These are phyloP conservation scores for Trichoderma oligosporum DNA, from an alignment of 2,329 filamentous ascomycete species.

Conservation along the genomic window DNA sequence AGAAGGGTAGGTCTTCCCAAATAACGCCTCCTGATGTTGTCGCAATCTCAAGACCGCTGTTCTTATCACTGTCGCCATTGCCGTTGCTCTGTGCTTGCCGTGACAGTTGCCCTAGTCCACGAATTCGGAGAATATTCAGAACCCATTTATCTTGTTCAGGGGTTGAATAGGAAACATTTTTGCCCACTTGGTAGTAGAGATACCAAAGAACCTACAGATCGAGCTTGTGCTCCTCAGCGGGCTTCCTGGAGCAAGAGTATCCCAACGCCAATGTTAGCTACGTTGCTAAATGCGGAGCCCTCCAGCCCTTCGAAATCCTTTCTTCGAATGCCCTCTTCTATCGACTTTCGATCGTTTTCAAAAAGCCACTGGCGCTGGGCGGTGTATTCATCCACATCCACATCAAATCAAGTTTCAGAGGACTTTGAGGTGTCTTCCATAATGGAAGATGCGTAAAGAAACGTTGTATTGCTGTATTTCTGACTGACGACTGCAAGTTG, in stretches of 20 bases:
- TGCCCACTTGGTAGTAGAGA: neutral
- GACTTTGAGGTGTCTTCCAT: neutral
- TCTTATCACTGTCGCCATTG: neutral
- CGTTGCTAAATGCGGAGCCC: neutral
- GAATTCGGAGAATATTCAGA: neutral
- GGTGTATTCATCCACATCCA: neutral
- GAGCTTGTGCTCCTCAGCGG: neutral
- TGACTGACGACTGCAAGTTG: neutral
- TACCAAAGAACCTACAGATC: neutral
- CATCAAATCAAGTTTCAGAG: neutral
- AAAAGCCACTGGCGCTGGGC: neutral
- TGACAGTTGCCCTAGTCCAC: neutral
- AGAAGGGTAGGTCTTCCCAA: slow-evolving; percentile 16
- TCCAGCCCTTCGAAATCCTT: neutral
- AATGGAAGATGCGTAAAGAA: neutral
- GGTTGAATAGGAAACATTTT: neutral
- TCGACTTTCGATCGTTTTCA: neutral
- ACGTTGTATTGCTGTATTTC: neutral
- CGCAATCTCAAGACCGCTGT: slow-evolving; percentile 1
- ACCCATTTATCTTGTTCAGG: neutral
- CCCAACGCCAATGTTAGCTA: neutral
- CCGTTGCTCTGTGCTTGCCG: neutral
- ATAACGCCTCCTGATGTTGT: slow-evolving; percentile 5
- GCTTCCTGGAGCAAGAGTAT: neutral
- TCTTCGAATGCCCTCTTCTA: neutral